Evolutionary conservation across 495 filamentous ascomycete species (phyloP).

Genomic region (Lepraria neglecta): DNA sequence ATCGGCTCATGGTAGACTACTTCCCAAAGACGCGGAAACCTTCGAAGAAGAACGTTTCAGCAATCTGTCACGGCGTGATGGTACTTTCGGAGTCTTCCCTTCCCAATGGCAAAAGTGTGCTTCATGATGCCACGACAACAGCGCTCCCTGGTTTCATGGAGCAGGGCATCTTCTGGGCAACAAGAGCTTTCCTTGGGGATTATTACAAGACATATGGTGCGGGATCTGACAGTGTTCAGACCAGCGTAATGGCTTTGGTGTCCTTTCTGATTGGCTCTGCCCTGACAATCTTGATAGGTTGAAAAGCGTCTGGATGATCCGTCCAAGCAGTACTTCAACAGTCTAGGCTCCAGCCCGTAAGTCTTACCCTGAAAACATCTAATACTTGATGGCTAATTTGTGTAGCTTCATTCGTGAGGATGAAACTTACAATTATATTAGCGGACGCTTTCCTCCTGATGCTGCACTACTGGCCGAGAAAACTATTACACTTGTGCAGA

Average conservation of each 20-base stretch:
- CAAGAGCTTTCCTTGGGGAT: constrained; percentile 45
- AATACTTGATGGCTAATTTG: neutral
- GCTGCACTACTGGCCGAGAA: constrained; percentile 42
- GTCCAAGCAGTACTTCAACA: constrained; percentile 43
- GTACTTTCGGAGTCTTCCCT: constrained; percentile 41
- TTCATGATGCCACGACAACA: constrained; percentile 45
- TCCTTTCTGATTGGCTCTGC: neutral
- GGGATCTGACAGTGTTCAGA: constrained; percentile 45
- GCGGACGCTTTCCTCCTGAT: constrained; percentile 46
- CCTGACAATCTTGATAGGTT: constrained; percentile 32
- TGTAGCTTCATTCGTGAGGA: constrained; percentile 47
- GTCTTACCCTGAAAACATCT: constrained; percentile 21
- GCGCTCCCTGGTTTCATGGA: constrained; percentile 47
- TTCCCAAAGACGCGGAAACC: constrained; percentile 45
- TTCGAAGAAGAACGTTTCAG: constrained; percentile 40
- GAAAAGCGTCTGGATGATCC: constrained; percentile 41
- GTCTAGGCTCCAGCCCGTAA: constrained; percentile 43
- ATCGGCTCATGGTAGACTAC: constrained; percentile 42
- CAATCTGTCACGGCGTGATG: constrained; percentile 52
- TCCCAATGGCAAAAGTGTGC: constrained; percentile 40
- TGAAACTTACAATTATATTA: constrained; percentile 48
- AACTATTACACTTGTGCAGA: constrained; percentile 40
- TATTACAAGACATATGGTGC: constrained; percentile 53
- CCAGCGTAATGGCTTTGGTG: constrained; percentile 32
- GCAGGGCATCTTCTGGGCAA: constrained; percentile 44